Percentiles rank a stretch among this genome's conserved stretches.
These are phyloP conservation scores for Ceratocystis papillata DNA, from an alignment of 2,329 filamentous ascomycete species.

Conservation along the genomic window DNA sequence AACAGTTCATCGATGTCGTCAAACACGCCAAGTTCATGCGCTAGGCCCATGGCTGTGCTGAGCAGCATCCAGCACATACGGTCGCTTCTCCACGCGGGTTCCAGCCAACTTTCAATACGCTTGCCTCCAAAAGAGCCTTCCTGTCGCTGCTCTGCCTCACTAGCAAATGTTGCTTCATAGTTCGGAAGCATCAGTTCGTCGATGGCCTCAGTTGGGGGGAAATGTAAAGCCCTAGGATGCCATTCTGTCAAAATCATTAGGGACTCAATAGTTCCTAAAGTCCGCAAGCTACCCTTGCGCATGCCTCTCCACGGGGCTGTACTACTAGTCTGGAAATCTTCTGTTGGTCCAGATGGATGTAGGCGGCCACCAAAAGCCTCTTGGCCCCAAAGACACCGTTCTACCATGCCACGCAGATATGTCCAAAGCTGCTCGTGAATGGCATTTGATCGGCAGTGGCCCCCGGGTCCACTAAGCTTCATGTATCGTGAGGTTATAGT, in stretches of 20 bases:
- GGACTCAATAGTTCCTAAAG: slow-evolving; percentile 87
- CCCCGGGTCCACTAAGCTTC: slow-evolving; percentile 66
- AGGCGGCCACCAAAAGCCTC: slow-evolving; percentile 63
- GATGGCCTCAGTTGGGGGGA: slow-evolving; percentile 68
- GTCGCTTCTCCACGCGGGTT: slow-evolving; percentile 88
- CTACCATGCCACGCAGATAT: slow-evolving; percentile 88
- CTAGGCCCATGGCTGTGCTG: slow-evolving; percentile 78
- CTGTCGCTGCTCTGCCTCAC: slow-evolving; percentile 30
- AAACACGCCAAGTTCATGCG: slow-evolving; percentile 91
- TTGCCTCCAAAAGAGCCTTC: slow-evolving; percentile 54
- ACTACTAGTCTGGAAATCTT: slow-evolving; percentile 54
- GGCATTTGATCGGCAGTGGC: slow-evolving; percentile 71
- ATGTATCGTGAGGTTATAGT: slow-evolving; percentile 85
- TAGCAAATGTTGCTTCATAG: slow-evolving; percentile 41
- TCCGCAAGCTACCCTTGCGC: slow-evolving; percentile 68
- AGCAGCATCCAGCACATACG: slow-evolving; percentile 98
- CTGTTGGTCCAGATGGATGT: slow-evolving; percentile 38
- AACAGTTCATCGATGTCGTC: slow-evolving; percentile 71
- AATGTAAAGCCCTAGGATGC: slow-evolving; percentile 90
- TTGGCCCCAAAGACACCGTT: slow-evolving; percentile 88
- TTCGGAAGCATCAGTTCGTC: slow-evolving; percentile 57
- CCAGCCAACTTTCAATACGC: slow-evolving; percentile 88
- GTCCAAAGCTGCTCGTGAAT: slow-evolving; percentile 95
- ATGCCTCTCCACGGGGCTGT: slow-evolving; percentile 60
- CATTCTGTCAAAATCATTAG: slow-evolving; percentile 91